These are phyloP conservation scores for Dactylella cylindrospora DNA, from an alignment of 2,329 filamentous ascomycete species.

Conservation along the genomic window DNA sequence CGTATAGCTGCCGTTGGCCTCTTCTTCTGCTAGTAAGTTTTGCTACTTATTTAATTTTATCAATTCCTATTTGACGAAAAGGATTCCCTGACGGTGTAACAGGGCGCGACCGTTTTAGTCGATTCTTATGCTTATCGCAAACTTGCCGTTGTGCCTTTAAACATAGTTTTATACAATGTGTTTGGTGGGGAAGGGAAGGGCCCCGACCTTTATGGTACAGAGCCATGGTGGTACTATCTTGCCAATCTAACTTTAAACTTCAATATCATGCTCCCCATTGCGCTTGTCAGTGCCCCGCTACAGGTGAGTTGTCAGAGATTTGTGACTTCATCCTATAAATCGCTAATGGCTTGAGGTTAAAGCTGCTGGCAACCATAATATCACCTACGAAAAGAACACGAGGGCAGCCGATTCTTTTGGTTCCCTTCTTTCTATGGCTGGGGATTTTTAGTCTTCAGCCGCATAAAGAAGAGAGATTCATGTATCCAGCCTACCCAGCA, in stretches of 20 bases:
- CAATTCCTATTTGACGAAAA: not conserved
- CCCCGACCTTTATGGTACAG: slow-evolving; percentile 89
- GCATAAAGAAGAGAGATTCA: slow-evolving; percentile 97
- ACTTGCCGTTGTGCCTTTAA: slow-evolving; percentile 75
- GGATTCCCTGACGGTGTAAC: slow-evolving; percentile 1
- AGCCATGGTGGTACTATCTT: slow-evolving; percentile 96
- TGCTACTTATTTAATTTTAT: not conserved
- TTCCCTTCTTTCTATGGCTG: slow-evolving; percentile 93
- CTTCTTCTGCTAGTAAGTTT: slow-evolving; percentile 67
- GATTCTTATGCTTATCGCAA: slow-evolving; percentile 64
- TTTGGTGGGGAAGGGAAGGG: slow-evolving; percentile 76
- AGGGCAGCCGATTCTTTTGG: slow-evolving; percentile 60
- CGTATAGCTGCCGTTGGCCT: slow-evolving; percentile 51
- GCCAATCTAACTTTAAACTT: slow-evolving; percentile 91
- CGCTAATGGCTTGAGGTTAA: too few species aligned
- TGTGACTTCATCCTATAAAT: not conserved
- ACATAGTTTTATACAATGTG: slow-evolving; percentile 94
- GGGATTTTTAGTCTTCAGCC: slow-evolving; percentile 86
- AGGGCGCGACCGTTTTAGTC: slow-evolving; percentile 37
- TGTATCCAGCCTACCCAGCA: slow-evolving; percentile 95
- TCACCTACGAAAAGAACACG: slow-evolving; percentile 56
- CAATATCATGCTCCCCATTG: slow-evolving; percentile 87
- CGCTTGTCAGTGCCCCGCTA: slow-evolving; percentile 67
- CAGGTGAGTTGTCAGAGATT: slow-evolving; percentile 14
- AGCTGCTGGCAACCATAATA: too few species aligned